Conservation (phyloP, 345 rosid genomes). For the Lepidium sativum region DNA sequence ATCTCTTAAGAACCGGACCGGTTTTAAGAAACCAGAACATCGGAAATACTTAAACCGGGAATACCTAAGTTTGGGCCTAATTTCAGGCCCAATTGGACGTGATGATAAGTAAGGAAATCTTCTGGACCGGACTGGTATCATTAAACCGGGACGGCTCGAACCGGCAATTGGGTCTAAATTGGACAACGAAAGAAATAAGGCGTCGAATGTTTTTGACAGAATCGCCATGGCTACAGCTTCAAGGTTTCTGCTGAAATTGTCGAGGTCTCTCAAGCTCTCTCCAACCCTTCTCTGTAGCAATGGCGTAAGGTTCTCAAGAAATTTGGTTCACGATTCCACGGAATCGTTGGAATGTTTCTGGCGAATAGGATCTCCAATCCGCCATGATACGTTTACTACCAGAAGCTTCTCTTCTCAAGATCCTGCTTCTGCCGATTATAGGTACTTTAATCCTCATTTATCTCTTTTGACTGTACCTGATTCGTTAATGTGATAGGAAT, state of each 20-base stretch:
- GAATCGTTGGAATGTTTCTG: neutral
- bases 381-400: slow-evolving; percentile 1
- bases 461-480: neutral
- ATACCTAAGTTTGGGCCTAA: neutral
- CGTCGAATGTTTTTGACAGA: neutral
- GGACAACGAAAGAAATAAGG: neutral
- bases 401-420: slow-evolving; percentile 50
- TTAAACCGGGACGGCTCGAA: neutral
- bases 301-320: neutral
- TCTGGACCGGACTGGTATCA: neutral
- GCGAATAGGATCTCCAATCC: neutral
- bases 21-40: neutral
- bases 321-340: slow-evolving; percentile 3
- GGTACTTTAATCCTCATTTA: neutral
- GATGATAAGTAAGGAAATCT: neutral
- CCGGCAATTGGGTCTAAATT: neutral
- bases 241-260: slow-evolving; percentile 34
- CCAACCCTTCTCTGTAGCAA: neutral
- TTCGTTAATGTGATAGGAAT: neutral
- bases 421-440: slow-evolving; percentile 17
- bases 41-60: neutral
- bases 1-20: neutral
- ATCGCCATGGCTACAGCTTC: slow-evolving; percentile 44
- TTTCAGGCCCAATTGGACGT: neutral
- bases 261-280: slow-evolving; percentile 26